Percentiles rank a stretch among this genome's conserved stretches.
These are phyloP conservation scores for Rhodotorula sp. DNA, from an alignment of 1,284 basidiomycete species.

Conservation along the genomic window DNA sequence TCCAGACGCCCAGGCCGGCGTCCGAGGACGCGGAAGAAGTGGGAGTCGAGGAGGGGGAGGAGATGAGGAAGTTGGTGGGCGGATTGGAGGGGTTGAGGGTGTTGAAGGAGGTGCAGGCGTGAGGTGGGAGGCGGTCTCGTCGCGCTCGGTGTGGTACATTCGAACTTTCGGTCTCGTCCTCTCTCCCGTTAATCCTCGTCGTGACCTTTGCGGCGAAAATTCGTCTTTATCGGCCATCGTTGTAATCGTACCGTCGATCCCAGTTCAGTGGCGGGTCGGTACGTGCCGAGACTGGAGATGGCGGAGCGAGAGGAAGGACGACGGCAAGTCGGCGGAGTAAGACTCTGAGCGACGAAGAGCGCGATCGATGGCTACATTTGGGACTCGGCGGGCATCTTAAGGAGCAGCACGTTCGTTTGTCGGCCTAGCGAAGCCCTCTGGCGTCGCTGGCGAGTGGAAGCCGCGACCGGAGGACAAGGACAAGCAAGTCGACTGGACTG, in stretches of 20 bases:
- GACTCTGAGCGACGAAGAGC: too few species aligned
- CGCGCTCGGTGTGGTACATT: neutral
- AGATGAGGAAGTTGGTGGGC: slow-evolving; percentile 29
- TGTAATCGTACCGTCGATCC: neutral
- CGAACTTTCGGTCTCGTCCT: too few species aligned
- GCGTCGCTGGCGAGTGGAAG: too few species aligned
- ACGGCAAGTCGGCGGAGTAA: too few species aligned
- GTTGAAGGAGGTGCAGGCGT: slow-evolving; percentile 26
- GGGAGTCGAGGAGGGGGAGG: slow-evolving; percentile 14
- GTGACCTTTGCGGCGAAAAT: neutral
- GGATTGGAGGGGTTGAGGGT: slow-evolving; percentile 36
- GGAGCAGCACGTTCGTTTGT: too few species aligned
- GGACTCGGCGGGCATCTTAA: too few species aligned
- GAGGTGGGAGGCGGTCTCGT: neutral
- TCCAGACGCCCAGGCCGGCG: slow-evolving; percentile 30
- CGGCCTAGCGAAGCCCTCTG: too few species aligned
- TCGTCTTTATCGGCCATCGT: neutral
- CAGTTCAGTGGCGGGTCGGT: too few species aligned
- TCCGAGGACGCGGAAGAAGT: slow-evolving; percentile 19
- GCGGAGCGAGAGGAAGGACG: too few species aligned
- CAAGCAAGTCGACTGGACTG: too few species aligned
- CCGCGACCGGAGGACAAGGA: too few species aligned
- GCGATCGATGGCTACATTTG: too few species aligned
- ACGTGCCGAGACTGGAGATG: neutral
- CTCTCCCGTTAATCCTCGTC: neutral